Evolutionary conservation across 495 filamentous ascomycete genomes (phyloP).

Genomic region (Penicillium macrosclerotiorum): DNA sequence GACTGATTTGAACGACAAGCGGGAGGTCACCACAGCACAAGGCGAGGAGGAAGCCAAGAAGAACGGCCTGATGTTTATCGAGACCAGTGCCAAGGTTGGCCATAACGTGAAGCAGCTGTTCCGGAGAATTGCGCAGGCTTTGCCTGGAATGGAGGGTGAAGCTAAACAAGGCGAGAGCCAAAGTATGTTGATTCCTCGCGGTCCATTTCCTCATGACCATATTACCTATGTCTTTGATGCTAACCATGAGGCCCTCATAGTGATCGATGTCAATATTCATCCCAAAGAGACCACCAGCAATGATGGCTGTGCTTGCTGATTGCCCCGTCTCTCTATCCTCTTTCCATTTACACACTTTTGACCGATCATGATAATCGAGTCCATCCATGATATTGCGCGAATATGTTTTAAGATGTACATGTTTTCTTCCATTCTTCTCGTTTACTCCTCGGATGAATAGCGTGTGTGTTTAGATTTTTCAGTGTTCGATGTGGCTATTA

Average conservation of each 20-base stretch:
- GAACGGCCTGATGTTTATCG: slow-evolving; percentile 95
- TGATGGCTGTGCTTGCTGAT: slow-evolving; percentile 80
- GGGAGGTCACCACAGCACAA: slow-evolving; percentile 90
- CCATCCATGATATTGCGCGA: slow-evolving; percentile 40
- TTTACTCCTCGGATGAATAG: slow-evolving; percentile 26
- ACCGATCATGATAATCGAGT: slow-evolving; percentile 36
- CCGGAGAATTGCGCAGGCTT: slow-evolving; percentile 92
- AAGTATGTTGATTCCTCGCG: slow-evolving; percentile 43
- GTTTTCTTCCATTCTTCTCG: slow-evolving; percentile 26
- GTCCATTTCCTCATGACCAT: background rate
- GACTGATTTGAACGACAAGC: slow-evolving; percentile 96
- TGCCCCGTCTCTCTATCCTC: slow-evolving; percentile 2
- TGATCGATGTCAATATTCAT: slow-evolving; percentile 95
- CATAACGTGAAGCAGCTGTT: slow-evolving; percentile 98
- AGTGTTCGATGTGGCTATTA: slow-evolving; percentile 13
- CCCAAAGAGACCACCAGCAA: slow-evolving; percentile 65
- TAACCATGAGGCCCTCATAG: slow-evolving; percentile 38
- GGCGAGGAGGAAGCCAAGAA: slow-evolving; percentile 99
- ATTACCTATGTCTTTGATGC: background rate
- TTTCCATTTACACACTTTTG: slow-evolving; percentile 15
- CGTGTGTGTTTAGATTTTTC: slow-evolving; percentile 30
- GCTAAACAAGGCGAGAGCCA: slow-evolving; percentile 63
- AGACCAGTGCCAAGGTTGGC: slow-evolving; percentile 96
- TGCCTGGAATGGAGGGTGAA: slow-evolving; percentile 95
- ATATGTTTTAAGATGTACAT: slow-evolving; percentile 45